Conservation (phyloP, 1,284 basidiomycete species). For the Vanrija pseudolonga region DNA sequence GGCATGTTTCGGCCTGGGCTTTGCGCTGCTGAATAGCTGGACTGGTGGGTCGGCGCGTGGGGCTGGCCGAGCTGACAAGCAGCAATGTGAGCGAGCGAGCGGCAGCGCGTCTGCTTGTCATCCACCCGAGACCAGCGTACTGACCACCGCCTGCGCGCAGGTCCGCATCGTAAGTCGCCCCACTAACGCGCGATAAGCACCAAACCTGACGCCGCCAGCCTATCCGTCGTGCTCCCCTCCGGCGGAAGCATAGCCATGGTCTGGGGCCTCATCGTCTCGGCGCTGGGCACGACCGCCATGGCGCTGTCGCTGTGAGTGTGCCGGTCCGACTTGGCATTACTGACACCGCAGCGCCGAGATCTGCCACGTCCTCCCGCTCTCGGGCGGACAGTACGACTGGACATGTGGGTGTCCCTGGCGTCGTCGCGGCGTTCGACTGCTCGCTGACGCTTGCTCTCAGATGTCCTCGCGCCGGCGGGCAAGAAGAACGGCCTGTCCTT, state of each 20-base stretch:
- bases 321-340: background rate
- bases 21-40: conserved; percentile 17
- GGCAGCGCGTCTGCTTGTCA: too few relatives aligned
- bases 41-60: background rate
- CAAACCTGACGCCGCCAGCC: conserved; percentile 3
- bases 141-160: too few relatives aligned
- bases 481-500: conserved; percentile 23
- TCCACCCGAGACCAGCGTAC: too few relatives aligned
- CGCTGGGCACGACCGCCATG: conserved; percentile 22
- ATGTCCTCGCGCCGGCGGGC: conserved; percentile 22
- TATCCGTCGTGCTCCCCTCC: conserved; percentile 22
- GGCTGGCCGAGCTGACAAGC: background rate
- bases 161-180: too few relatives aligned
- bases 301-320: conserved; percentile 20
- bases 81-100: background rate
- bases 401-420: background rate
- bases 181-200: background rate
- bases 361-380: conserved; percentile 4
- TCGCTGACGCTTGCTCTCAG: conserved; percentile 1
- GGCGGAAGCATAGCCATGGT: conserved; percentile 37
- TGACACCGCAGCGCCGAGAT: conserved; percentile 3
- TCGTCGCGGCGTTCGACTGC: background rate
- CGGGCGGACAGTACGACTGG: conserved; percentile 44
- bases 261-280: conserved; percentile 35
- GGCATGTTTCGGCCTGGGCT: conserved; percentile 9